Conservation (phyloP, 2,329 filamentous ascomycete species). For the Alternaria gansuensis region DNA sequence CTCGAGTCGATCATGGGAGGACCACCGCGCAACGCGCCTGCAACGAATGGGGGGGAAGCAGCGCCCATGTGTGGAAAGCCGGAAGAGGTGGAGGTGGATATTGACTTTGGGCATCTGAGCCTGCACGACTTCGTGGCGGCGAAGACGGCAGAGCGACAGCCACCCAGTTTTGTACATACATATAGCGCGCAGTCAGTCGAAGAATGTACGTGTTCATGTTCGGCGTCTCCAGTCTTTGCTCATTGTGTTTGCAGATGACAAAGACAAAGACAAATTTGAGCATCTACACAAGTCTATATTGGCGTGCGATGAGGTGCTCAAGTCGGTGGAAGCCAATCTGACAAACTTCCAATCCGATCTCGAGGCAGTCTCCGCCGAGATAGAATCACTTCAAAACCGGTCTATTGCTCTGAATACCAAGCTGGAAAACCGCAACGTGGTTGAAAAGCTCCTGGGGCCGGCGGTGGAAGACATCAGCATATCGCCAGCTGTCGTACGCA, state of each 20-base stretch:
- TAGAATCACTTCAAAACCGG: conserved; percentile 88
- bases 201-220: conserved; percentile 69
- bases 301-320: conserved; percentile 91
- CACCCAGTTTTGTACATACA: conserved; percentile 54
- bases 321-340: conserved; percentile 91
- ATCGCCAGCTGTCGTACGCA: conserved; percentile 81
- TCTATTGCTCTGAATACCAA: conserved; percentile 84
- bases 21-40: conserved; percentile 39
- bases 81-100: conserved; percentile 65
- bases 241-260: conserved; percentile 67
- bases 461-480: conserved; percentile 92
- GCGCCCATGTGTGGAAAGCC: conserved; percentile 55
- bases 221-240: conserved; percentile 32
- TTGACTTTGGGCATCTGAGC: conserved; percentile 81
- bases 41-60: conserved; percentile 22
- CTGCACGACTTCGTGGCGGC: conserved; percentile 72
- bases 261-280: conserved; percentile 84
- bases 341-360: conserved; percentile 94
- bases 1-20: conserved; percentile 68
- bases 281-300: conserved; percentile 87
- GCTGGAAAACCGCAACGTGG: conserved; percentile 85
- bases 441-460: conserved; percentile 86
- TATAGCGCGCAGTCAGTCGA: conserved; percentile 70
- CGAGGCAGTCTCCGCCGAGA: conserved; percentile 90
- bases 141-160: conserved; percentile 44